Percentiles rank a stretch among this genome's conserved stretches.
phyloP scores from a whole-genome alignment of 352 stramenopile species.

The Pythium periplocum region DNA sequence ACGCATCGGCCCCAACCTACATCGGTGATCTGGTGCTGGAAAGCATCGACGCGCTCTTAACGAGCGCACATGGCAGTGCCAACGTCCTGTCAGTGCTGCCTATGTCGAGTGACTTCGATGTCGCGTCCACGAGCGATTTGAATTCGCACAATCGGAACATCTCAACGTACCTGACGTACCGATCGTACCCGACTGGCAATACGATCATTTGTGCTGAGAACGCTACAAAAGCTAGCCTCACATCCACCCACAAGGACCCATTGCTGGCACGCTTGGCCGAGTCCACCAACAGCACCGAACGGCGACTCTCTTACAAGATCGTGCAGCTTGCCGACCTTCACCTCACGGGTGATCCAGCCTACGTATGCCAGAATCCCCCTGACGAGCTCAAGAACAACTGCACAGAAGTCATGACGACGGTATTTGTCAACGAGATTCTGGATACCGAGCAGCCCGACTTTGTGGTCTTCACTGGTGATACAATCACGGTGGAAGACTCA shows the following conservation, averaged over 20 bases:
- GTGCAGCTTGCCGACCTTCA: constrained; percentile 55
- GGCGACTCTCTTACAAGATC: constrained; percentile 42
- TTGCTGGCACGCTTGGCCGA: not conserved
- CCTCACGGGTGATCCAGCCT: constrained; percentile 40
- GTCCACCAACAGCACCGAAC: not conserved
- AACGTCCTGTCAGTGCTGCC: too few species aligned
- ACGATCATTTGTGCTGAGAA: not conserved
- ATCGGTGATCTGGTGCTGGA: not conserved
- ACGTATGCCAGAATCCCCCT: constrained; percentile 15
- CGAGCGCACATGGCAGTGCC: too few species aligned
- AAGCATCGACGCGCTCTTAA: too few species aligned
- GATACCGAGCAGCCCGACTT: constrained; percentile 45
- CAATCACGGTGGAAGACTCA: constrained; percentile 22
- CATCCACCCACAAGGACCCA: not conserved
- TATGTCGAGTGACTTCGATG: too few species aligned
- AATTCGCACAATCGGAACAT: not conserved
- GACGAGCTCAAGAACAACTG: constrained; percentile 23
- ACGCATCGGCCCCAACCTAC: not conserved
- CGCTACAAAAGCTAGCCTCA: not conserved
- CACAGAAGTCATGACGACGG: constrained; percentile 33
- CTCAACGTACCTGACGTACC: not conserved
- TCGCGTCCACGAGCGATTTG: not conserved
- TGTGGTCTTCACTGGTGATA: constrained; percentile 53
- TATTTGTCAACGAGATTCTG: constrained; percentile 39
- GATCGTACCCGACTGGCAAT: not conserved